A percentile compares a stretch with the other conserved stretches of the same genome.
Conservation (phyloP, 768 basidiomycete genomes). For the Naganishia friedmannii region DNA sequence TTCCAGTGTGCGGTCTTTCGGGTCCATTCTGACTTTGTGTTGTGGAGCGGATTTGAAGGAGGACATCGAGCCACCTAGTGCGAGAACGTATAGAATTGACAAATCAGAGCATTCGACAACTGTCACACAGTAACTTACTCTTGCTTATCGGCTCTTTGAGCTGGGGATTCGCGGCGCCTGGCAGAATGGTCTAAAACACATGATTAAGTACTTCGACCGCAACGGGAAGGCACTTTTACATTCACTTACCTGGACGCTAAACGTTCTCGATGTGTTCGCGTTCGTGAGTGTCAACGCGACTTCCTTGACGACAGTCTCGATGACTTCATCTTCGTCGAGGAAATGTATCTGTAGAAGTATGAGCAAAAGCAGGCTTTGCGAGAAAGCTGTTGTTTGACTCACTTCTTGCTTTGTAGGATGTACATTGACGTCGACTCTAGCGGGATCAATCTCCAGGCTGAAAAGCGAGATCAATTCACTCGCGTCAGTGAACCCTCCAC, state of each 20-base stretch:
- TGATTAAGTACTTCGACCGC: neutral
- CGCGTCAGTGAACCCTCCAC: conserved; percentile 6
- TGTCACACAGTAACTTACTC: neutral
- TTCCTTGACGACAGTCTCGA: conserved; percentile 68
- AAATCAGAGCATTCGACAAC: conserved; percentile 18
- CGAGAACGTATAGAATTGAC: neutral
- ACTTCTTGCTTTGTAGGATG: conserved; percentile 95
- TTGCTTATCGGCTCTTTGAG: conserved; percentile 24
- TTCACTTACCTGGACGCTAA: conserved; percentile 53
- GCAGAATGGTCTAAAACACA: conserved; percentile 46
- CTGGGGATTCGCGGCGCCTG: conserved; percentile 37
- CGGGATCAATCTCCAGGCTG: conserved; percentile 78
- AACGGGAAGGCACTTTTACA: neutral
- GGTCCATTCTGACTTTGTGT: conserved; percentile 86
- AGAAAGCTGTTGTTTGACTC: neutral
- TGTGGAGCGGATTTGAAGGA: conserved; percentile 59
- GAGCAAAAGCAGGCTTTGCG: neutral
- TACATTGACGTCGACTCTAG: conserved; percentile 91
- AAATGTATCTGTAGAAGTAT: conserved; percentile 63
- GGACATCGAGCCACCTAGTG: neutral
- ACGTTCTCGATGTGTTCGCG: conserved; percentile 54
- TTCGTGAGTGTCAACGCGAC: conserved; percentile 65
- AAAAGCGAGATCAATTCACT: neutral
- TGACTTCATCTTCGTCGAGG: conserved; percentile 81
- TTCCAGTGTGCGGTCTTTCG: conserved; percentile 83